Conservation (phyloP, 768 basidiomycete species). For the Lactarius indigo region DNA sequence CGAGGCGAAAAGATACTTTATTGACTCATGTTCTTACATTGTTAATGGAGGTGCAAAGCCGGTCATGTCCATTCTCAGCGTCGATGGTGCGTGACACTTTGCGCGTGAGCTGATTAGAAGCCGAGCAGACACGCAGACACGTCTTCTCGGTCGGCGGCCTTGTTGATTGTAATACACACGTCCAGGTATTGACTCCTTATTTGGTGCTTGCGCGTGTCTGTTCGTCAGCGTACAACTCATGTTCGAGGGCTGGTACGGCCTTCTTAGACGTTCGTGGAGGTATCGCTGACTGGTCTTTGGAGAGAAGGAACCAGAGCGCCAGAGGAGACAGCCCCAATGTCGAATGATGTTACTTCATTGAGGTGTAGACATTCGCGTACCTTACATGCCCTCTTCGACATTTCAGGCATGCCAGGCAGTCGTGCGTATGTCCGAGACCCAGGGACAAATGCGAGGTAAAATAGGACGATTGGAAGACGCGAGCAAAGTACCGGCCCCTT, state of each 20-base stretch:
- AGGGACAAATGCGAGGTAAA: too few species aligned
- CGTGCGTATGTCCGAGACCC: too few species aligned
- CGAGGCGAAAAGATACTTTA: too few species aligned
- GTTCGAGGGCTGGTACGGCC: constrained; percentile 88
- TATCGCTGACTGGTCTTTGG: neutral
- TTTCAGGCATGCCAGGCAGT: too few species aligned
- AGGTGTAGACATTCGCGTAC: too few species aligned
- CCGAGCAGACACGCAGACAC: constrained; percentile 37
- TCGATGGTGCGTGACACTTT: constrained; percentile 74
- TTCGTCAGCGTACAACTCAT: constrained; percentile 87
- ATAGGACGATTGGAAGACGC: too few species aligned
- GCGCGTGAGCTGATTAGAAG: constrained; percentile 57
- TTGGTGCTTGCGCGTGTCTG: constrained; percentile 56
- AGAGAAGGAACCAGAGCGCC: constrained; percentile 36
- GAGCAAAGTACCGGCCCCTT: too few species aligned
- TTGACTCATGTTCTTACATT: too few species aligned
- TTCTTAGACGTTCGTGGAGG: neutral
- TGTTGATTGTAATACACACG: neutral
- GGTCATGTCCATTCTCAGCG: constrained; percentile 75
- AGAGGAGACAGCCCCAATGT: constrained; percentile 22
- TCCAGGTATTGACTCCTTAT: constrained; percentile 58
- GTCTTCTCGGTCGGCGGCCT: too few species aligned
- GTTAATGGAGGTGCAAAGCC: too few species aligned
- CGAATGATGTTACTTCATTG: neutral
- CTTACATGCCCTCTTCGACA: too few species aligned